phyloP scores from a whole-genome alignment of 2,329 filamentous ascomycete genomes.

The Corinectria fuckeliana region DNA sequence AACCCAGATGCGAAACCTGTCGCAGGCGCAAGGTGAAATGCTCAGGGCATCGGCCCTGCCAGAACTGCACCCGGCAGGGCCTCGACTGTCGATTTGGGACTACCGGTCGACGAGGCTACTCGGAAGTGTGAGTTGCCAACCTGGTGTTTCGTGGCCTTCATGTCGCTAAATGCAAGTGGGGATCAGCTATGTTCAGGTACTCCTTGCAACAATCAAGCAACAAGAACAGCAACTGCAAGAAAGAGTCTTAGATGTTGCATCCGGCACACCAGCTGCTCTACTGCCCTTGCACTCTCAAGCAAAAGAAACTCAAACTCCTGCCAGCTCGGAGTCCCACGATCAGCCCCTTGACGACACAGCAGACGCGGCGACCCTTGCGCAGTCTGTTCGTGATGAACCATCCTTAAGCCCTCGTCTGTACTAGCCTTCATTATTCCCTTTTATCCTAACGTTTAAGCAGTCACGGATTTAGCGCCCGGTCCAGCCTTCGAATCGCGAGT shows the following conservation, averaged over 20 bases:
- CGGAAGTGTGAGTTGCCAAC: conserved; percentile 27
- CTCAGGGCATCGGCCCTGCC: conserved; percentile 36
- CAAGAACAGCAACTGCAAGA: conserved; percentile 22
- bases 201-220: conserved; percentile 28
- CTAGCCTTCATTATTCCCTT: neutral
- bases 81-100: conserved; percentile 35
- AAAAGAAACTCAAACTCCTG: neutral
- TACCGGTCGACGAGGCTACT: conserved; percentile 28
- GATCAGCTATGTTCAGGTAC: conserved; percentile 28
- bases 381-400: neutral
- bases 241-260: neutral
- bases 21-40: conserved; percentile 40
- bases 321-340: neutral
- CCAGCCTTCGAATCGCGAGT: conserved; percentile 34
- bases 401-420: conserved; percentile 13
- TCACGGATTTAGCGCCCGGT: conserved; percentile 25
- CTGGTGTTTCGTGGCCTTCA: neutral
- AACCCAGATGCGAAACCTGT: conserved; percentile 32
- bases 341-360: neutral
- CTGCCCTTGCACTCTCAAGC: neutral
- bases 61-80: conserved; percentile 32
- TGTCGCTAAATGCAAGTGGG: neutral
- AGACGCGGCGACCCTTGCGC: neutral
- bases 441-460: neutral
- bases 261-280: neutral